Percentiles rank a stretch among this genome's conserved stretches.
Evolutionary conservation across 1,139 yeast genomes (phyloP).

Genomic region (Geotrichum phurueaensis): DNA sequence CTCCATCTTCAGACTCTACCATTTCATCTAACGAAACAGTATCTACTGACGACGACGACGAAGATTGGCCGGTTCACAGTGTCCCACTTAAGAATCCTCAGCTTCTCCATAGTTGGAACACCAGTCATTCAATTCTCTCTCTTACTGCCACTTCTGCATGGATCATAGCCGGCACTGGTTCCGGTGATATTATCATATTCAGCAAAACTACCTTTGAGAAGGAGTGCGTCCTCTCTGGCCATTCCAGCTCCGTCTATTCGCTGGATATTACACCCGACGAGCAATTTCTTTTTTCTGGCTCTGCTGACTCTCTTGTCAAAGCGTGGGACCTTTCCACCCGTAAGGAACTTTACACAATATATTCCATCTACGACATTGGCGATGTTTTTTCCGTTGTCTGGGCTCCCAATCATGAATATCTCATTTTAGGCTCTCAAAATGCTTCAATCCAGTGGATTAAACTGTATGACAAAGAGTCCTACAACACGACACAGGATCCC

Average conservation of each 20-base stretch:
- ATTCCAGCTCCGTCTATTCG: constrained; percentile 50
- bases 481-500: constrained; percentile 34
- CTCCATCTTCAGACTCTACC: too few relatives aligned
- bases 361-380: constrained; percentile 83
- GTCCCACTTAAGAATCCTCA: constrained; percentile 17
- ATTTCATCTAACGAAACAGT: too few relatives aligned
- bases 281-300: constrained; percentile 68
- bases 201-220: constrained; percentile 61
- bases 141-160: constrained; percentile 25
- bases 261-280: constrained; percentile 55
- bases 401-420: constrained; percentile 51
- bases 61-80: constrained; percentile 5
- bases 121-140: too few relatives aligned
- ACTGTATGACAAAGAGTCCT: constrained; percentile 35
- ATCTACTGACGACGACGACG: neutral
- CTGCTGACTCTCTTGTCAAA: constrained; percentile 82
- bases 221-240: constrained; percentile 45
- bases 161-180: constrained; percentile 89
- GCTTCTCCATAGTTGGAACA: constrained; percentile 30
- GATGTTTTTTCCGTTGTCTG: constrained; percentile 83
- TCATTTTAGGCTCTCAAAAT: constrained; percentile 87
- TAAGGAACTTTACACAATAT: constrained; percentile 55
- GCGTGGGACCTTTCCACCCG: constrained; percentile 59
- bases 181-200: constrained; percentile 69
- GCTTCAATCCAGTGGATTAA: constrained; percentile 76